A percentile compares a stretch with the other conserved stretches of the same genome.
Evolutionary conservation across 73 alveolate species (phyloP).

Genomic region (Effrenium voratum): DNA sequence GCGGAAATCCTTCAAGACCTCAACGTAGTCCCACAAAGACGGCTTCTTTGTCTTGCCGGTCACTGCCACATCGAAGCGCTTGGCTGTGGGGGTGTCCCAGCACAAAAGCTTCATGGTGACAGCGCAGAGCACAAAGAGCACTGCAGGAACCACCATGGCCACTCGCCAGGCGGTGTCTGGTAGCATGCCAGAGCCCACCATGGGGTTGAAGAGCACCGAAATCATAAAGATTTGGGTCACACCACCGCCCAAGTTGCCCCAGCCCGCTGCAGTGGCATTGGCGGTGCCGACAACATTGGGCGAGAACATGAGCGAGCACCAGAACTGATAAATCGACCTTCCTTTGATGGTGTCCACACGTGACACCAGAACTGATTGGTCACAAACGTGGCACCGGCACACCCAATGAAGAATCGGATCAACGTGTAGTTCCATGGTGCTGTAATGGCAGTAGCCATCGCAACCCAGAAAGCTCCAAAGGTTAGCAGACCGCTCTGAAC

Average conservation of each 20-base stretch:
- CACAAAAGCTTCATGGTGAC: slow-evolving; percentile 17
- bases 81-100: slow-evolving; percentile 57
- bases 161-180: slow-evolving; percentile 63
- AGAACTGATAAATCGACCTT: no score
- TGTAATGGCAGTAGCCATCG: background rate
- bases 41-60: slow-evolving; percentile 57
- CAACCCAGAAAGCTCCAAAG: slow-evolving; percentile 68
- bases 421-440: slow-evolving; percentile 50
- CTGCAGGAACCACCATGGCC: slow-evolving; percentile 50
- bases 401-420: slow-evolving; percentile 72
- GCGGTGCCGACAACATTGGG: slow-evolving; percentile 32
- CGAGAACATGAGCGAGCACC: slow-evolving; percentile 8
- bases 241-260: slow-evolving; percentile 79
- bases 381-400: background rate
- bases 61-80: slow-evolving; percentile 28
- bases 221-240: slow-evolving; percentile 14
- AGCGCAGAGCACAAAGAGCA: background rate
- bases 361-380: no score
- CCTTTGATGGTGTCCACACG: no score
- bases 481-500: slow-evolving; percentile 18
- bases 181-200: background rate
- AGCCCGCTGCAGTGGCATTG: slow-evolving; percentile 48
- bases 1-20: slow-evolving; percentile 20
- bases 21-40: slow-evolving; percentile 43
- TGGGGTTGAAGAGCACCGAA: slow-evolving; percentile 32